phyloP scores from a whole-genome alignment of 306 rosid species.

The Cyclanthera cordifolia region DNA sequence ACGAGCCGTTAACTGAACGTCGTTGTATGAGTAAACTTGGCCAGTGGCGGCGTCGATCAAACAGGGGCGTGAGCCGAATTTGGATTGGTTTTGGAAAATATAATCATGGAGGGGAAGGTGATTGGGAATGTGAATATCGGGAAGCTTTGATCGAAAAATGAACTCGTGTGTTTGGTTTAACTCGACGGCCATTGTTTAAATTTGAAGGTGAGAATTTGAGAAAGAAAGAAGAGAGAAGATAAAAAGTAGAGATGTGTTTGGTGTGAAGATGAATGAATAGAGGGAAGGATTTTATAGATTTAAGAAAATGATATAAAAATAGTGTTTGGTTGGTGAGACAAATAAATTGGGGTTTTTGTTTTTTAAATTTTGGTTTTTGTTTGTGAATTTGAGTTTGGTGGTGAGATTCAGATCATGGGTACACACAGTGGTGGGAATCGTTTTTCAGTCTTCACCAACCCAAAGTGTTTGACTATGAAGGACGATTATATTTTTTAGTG shows the following conservation, averaged over 20 bases:
- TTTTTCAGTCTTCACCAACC: too few relatives aligned
- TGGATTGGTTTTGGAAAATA: slow-evolving; percentile 29
- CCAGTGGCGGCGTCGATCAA: slow-evolving; percentile 59
- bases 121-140: slow-evolving; percentile 59
- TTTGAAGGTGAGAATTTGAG: neutral
- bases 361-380: too few relatives aligned
- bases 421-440: too few relatives aligned
- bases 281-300: neutral
- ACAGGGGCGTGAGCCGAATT: slow-evolving; percentile 40
- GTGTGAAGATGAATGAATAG: neutral
- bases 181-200: slow-evolving; percentile 16
- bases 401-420: too few relatives aligned
- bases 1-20: slow-evolving; percentile 34
- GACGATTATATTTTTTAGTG: too few relatives aligned
- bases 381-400: too few relatives aligned
- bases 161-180: slow-evolving; percentile 15
- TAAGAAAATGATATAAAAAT: neutral
- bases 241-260: neutral
- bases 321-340: neutral
- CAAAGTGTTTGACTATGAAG: too few relatives aligned
- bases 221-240: neutral
- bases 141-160: slow-evolving; percentile 62
- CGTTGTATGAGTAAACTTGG: slow-evolving; percentile 27
- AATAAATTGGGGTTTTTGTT: neutral
- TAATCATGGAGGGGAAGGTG: slow-evolving; percentile 54